These are phyloP conservation scores for Hypoxylon trugodes DNA, from an alignment of 495 filamentous ascomycete species.

Conservation along the genomic window DNA sequence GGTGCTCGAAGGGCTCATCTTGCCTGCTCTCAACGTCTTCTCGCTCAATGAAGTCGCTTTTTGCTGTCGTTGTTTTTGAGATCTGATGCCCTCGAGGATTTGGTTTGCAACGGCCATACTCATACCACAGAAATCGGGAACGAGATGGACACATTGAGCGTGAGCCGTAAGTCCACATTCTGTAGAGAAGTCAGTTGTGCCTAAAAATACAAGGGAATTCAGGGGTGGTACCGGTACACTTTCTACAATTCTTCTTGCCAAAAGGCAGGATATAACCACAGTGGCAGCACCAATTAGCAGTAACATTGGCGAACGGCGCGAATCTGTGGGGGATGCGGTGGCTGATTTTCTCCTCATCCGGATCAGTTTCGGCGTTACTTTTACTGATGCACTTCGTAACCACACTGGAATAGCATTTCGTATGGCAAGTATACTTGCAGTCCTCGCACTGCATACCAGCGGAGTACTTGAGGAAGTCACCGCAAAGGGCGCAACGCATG, in stretches of 20 bases:
- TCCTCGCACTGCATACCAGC: slow-evolving; percentile 99
- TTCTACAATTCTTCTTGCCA: slow-evolving; percentile 90
- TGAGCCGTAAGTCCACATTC: slow-evolving; percentile 95
- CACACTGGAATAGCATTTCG: slow-evolving; percentile 95
- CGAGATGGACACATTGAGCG: slow-evolving; percentile 89
- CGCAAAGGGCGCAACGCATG: slow-evolving; percentile 98
- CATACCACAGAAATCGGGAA: slow-evolving; percentile 99
- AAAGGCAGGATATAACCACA: slow-evolving; percentile 98
- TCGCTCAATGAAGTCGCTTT: slow-evolving; percentile 64
- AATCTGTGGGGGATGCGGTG: slow-evolving; percentile 98
- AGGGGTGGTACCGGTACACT: slow-evolving; percentile 77
- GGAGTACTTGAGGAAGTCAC: slow-evolving; percentile 97
- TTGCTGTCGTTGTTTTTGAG: slow-evolving; percentile 64
- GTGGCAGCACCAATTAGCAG: slow-evolving; percentile 99
- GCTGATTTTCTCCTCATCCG: slow-evolving; percentile 99
- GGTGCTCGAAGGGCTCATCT: slow-evolving; percentile 48
- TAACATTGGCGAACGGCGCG: slow-evolving; percentile 91
- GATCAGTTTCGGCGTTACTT: slow-evolving; percentile 96
- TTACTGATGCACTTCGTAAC: slow-evolving; percentile 99
- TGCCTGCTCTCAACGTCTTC: slow-evolving; percentile 70
- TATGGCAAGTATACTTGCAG: slow-evolving; percentile 99
- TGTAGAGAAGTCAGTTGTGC: slow-evolving; percentile 49
- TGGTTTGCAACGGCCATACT: slow-evolving; percentile 96
- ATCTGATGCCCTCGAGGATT: slow-evolving; percentile 76
- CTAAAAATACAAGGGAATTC: neutral